Evolutionary conservation across 2,329 filamentous ascomycete genomes (phyloP), one percentile per base, ranked within the genome.

Genomic region (Aspergillus bombycis): DNA sequence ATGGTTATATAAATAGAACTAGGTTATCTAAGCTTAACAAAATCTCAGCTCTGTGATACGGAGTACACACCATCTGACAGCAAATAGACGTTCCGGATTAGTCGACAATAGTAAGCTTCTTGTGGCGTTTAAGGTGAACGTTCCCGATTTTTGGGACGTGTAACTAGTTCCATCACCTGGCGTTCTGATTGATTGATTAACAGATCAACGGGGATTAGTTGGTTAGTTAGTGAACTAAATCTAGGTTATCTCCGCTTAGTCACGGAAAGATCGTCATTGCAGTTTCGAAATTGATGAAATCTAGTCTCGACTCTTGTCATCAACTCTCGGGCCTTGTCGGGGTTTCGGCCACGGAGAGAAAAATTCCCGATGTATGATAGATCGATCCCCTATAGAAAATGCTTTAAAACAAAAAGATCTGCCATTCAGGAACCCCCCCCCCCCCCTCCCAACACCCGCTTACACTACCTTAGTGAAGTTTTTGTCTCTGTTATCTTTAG

Each of bases 321-420:
- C 14, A 9, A 19, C 38, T 10, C 38, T 36, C 50, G 50, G 50
- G 9, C 21, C 50, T 36, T 54, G 52, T 54, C 52, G 52, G 52
- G n/a, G 19, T 16, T 36, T 54, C 52, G 52, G 52, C 52, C 52
- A 36, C 52, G 52, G 52, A 54, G 11, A 36, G 19, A 54, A 54
- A 36, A 54, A 54, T 54, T 23, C 30, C 52, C 52, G 52, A 36
- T 6, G 0, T 36, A 23, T 36, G n/a, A 14, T 16, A 32, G 14
- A 21, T n/a, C 52, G 21, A 34, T 38, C 19, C 52, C n/a, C 4
- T 36, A 54, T 32, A 34, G 19, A 32, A 19, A 19, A 54, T 14
- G 21, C 30, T 38, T 38, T 36, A 55, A 55, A 23, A 26, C 12
- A 55, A 53, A 53, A 54, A 55, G 32, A 55, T 16, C 23, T 54